phyloP scores from a whole-genome alignment of 163 green algal genomes.

The Chlamydomonas reinhardtii region DNA sequence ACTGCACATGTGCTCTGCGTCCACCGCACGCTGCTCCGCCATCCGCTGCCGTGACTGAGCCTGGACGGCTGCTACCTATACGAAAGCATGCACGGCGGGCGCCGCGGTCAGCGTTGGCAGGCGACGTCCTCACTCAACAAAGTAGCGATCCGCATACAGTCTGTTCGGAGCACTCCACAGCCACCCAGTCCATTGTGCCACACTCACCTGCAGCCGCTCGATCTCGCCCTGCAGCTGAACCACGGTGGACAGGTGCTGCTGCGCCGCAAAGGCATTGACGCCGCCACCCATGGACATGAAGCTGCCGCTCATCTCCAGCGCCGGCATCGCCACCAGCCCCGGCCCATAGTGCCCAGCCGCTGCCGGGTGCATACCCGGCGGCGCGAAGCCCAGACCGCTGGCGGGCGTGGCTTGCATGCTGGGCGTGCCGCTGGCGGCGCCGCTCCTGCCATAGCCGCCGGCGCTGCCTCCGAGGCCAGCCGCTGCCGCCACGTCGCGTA shows the following conservation, averaged over 20 bases:
- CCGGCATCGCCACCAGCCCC: no score
- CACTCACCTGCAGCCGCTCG: slow-evolving; percentile 41
- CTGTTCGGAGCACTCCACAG: background rate
- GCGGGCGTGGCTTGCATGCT: background rate
- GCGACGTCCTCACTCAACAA: no score
- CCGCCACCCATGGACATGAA: background rate
- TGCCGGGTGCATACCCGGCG: no score
- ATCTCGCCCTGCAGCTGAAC: slow-evolving; percentile 48
- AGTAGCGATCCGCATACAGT: no score
- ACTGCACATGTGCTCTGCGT: slow-evolving; percentile 55
- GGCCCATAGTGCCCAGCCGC: no score
- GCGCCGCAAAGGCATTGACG: background rate
- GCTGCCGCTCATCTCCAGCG: background rate
- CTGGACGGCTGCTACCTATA: slow-evolving; percentile 44
- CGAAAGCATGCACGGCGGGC: background rate
- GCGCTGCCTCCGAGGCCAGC: background rate
- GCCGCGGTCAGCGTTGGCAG: no score
- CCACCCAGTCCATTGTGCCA: background rate
- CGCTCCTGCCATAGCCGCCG: no score
- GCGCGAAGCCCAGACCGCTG: background rate
- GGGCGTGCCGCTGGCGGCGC: background rate
- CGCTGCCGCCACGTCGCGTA: background rate
- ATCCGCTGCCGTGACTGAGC: slow-evolving; percentile 57
- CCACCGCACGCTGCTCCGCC: slow-evolving; percentile 51
- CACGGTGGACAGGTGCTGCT: slow-evolving; percentile 32